Base-by-base conservation (phyloP, 805 yeast species). In the Ogataea paraovalis region DNA sequence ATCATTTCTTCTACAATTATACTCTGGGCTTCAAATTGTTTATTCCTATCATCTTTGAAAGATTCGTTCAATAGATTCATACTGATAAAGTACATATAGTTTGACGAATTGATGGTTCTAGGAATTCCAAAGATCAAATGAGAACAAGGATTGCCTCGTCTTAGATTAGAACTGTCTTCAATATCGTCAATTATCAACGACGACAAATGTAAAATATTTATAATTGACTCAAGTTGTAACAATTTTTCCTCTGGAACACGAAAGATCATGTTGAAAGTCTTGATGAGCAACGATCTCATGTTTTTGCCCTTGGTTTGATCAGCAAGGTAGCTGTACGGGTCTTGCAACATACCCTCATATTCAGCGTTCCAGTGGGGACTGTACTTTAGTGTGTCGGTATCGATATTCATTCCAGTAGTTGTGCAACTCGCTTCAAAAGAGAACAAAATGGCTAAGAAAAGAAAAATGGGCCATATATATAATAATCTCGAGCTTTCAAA, bases 171-270 rank as follows among this genome's bases (percentile, higher is more conserved):
- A 37, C 67, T 71, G 62, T 91, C 98, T 61, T 91, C 98, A 23
- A 91, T 85, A 59, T 91, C 98, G 64, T 91, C 98, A 36, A 91
- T 79, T 44, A 85, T 66, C 48, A 85, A 63, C 10, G 89, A 82
- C 0, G 90, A 79, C 4, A 79, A 74, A 62, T 86, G 94, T 25
- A 86, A 65, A 39, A 76, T 74, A 50, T 78, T 80, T n/a, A 85
- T 73, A 23, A 82, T 67, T 10, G 65, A 59, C 28, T 75, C 69
- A 10, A 86, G 69, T 33, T 62, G 60, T 0, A 47, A 54, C 9
- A 83, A 57, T 22, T 66, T 61, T 1, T 53, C 60, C 2, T 51
- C 54, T 0, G 79, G 74, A 1, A 82, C 71, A 14, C 68, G 45
- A 37, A 81, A 69, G 30, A 81, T 67, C n/a, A 64, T 46, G 52